Percentiles rank a stretch among this genome's conserved stretches.
These are phyloP conservation scores for Xylaria polymorpha DNA, from an alignment of 2,329 filamentous ascomycete species.

Conservation along the genomic window DNA sequence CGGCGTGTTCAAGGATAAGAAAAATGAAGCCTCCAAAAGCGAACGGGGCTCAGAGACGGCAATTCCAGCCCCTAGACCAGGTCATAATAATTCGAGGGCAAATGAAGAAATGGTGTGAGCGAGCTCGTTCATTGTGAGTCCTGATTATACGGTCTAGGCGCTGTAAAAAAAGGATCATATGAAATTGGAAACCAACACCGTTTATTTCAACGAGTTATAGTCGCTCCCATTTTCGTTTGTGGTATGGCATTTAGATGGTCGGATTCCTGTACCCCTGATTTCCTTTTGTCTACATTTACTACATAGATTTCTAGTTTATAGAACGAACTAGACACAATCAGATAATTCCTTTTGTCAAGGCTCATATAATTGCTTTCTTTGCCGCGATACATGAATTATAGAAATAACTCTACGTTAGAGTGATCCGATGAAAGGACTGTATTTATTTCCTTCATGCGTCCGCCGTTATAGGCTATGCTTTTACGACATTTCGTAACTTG, in stretches of 20 bases:
- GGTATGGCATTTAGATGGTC: neutral
- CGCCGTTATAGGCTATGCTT: neutral
- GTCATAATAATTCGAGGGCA: too few species aligned
- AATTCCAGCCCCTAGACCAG: neutral
- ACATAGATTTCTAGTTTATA: neutral
- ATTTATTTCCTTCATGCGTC: neutral
- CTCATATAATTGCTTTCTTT: neutral
- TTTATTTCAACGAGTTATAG: neutral
- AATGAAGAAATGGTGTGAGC: too few species aligned
- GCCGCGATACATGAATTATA: neutral
- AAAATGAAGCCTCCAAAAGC: neutral
- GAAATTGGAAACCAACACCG: too few species aligned
- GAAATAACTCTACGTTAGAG: neutral
- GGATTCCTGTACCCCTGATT: neutral
- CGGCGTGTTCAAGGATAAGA: neutral
- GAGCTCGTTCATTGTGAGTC: too few species aligned
- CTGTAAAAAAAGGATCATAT: too few species aligned
- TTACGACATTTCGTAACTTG: neutral
- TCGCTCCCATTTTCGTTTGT: neutral
- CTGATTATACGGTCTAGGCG: too few species aligned
- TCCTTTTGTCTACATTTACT: neutral
- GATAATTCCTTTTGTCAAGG: neutral
- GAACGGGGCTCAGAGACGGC: neutral
- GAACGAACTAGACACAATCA: neutral
- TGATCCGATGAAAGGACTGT: too few species aligned